Evolutionary conservation across 345 rosid genomes (phyloP).

Genomic region (Brassica nigra): DNA sequence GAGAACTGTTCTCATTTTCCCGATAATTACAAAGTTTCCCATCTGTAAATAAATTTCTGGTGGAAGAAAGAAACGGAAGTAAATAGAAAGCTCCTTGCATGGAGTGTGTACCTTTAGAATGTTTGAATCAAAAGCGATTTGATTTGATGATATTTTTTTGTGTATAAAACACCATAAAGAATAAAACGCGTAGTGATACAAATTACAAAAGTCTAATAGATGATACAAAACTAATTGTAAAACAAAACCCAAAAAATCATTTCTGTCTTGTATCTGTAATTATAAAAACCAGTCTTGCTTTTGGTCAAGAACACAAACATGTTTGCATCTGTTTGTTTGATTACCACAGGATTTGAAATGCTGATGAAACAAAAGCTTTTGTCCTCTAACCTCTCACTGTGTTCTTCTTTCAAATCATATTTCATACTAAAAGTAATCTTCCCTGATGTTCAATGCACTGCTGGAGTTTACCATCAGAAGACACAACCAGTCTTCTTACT

Average conservation of each 20-base stretch:
- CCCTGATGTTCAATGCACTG: constrained; percentile 45
- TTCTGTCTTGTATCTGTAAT: neutral
- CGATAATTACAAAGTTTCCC: too few relatives aligned
- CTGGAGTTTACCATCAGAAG: constrained; percentile 42
- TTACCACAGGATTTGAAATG: neutral
- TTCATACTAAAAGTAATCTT: constrained; percentile 35
- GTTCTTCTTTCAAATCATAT: neutral
- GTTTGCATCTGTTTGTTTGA: neutral
- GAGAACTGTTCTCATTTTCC: too few relatives aligned
- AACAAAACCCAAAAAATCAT: neutral
- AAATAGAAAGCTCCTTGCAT: too few relatives aligned
- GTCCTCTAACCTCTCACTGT: neutral
- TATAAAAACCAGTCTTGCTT: neutral
- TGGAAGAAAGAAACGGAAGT: too few relatives aligned
- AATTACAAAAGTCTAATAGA: neutral
- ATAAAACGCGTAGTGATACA: neutral
- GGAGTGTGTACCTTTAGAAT: too few relatives aligned
- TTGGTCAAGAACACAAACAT: neutral
- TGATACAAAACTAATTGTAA: neutral
- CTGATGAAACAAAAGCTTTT: neutral
- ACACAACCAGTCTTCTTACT: constrained; percentile 36
- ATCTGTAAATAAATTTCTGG: too few relatives aligned
- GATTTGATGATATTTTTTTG: too few relatives aligned
- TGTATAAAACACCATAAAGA: neutral
- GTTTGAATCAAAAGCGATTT: too few relatives aligned